These are phyloP conservation scores for Yamadazyma tumulicola DNA, from an alignment of 805 yeast genomes.

Conservation along the genomic window DNA sequence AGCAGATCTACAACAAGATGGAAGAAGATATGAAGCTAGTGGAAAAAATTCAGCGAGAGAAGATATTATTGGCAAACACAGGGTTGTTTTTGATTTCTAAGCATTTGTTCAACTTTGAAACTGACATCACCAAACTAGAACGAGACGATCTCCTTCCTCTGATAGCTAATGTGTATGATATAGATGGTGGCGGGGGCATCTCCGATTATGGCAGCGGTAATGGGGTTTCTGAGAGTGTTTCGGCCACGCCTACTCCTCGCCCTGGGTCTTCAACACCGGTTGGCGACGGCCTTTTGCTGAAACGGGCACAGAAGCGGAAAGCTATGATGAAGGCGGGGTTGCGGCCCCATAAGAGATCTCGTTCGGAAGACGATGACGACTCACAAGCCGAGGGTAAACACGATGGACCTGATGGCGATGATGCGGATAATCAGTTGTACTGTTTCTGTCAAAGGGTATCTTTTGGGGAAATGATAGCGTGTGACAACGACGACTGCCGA, in stretches of 20 bases:
- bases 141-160: slow-evolving; percentile 76
- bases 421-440: slow-evolving; percentile 50
- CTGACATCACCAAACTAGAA: slow-evolving; percentile 72
- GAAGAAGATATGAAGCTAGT: slow-evolving; percentile 63
- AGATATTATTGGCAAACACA: slow-evolving; percentile 76
- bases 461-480: slow-evolving; percentile 96
- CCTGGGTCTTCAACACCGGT: slow-evolving; percentile 14
- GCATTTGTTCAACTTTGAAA: slow-evolving; percentile 69
- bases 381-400: slow-evolving; percentile 14
- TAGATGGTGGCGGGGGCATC: slow-evolving; percentile 15
- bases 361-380: slow-evolving; percentile 18
- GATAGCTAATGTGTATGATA: slow-evolving; percentile 28
- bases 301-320: slow-evolving; percentile 25
- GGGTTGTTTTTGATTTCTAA: slow-evolving; percentile 74
- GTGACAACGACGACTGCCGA: slow-evolving; percentile 87
- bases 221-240: slow-evolving; percentile 22
- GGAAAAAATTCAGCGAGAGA: slow-evolving; percentile 67
- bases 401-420: slow-evolving; percentile 34
- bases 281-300: slow-evolving; percentile 13
- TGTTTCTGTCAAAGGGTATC: slow-evolving; percentile 95
- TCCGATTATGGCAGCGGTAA: slow-evolving; percentile 11
- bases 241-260: slow-evolving; percentile 32
- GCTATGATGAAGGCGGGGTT: slow-evolving; percentile 16
- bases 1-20: slow-evolving; percentile 58
- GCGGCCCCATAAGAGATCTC: slow-evolving; percentile 19